A percentile compares a stretch with the other conserved stretches of the same genome.
Evolutionary conservation across 139 green algal genomes (phyloP).

Genomic region (Astrephomene gubernaculifera): DNA sequence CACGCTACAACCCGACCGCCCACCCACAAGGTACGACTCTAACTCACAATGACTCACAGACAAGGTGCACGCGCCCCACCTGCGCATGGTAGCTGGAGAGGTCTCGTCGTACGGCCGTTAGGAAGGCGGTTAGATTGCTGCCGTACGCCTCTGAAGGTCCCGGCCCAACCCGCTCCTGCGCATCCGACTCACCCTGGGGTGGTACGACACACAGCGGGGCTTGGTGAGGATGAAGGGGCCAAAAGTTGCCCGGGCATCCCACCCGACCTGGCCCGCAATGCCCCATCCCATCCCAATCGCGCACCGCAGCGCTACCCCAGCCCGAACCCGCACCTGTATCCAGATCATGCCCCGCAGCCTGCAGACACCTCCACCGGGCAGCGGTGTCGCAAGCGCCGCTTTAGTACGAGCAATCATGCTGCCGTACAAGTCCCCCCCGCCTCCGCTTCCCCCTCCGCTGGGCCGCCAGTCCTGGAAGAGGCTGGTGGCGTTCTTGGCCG

Average conservation of each 20-base stretch:
- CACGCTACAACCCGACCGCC: background rate
- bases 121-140: background rate
- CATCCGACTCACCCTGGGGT: constrained; percentile 32
- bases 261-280: background rate
- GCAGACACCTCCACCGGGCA: constrained; percentile 4
- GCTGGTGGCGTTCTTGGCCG: constrained; percentile 5
- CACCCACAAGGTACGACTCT: background rate
- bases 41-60: background rate
- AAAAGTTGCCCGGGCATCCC: background rate
- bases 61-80: background rate
- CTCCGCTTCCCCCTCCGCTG: background rate
- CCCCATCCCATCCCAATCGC: no score
- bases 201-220: no score
- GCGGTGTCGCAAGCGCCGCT: constrained; percentile 21
- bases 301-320: no score
- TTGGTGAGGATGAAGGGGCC: background rate
- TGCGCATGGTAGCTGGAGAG: constrained; percentile 25
- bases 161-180: constrained; percentile 24
- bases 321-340: constrained; percentile 17
- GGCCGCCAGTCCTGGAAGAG: constrained; percentile 39
- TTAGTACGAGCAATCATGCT: constrained; percentile 17
- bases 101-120: constrained; percentile 14
- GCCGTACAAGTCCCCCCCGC: constrained; percentile 4
- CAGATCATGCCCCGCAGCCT: constrained; percentile 40
- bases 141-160: constrained; percentile 12